These are phyloP conservation scores for Mycogone perniciosa DNA, from an alignment of 2,329 filamentous ascomycete genomes.

Conservation along the genomic window DNA sequence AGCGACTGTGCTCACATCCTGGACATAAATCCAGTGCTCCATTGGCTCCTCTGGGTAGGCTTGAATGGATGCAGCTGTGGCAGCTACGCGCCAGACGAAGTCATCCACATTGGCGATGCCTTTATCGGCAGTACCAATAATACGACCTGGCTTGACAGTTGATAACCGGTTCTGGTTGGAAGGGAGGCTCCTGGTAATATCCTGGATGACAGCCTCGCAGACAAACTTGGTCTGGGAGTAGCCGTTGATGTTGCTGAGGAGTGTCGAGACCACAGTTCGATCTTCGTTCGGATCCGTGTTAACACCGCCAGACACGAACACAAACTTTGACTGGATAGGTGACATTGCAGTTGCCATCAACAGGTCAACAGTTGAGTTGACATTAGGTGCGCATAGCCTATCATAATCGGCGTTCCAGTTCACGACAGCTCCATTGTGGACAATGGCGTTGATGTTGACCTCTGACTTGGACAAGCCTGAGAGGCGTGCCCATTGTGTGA, in stretches of 20 bases:
- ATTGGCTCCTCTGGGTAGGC: slow-evolving; percentile 10
- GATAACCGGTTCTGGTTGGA: slow-evolving; percentile 12
- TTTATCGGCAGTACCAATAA: slow-evolving; percentile 15
- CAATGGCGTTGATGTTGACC: slow-evolving; percentile 48
- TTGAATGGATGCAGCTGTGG: slow-evolving; percentile 11
- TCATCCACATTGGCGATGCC: slow-evolving; percentile 21
- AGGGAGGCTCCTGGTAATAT: neutral
- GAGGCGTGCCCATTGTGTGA: neutral
- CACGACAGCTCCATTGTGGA: slow-evolving; percentile 75
- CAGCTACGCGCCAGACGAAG: slow-evolving; percentile 18
- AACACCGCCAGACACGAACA: slow-evolving; percentile 19
- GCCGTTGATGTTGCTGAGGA: slow-evolving; percentile 2
- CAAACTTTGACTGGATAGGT: slow-evolving; percentile 15
- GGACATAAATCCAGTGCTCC: slow-evolving; percentile 15
- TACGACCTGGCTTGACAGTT: slow-evolving; percentile 18
- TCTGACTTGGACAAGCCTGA: neutral
- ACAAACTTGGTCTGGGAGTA: slow-evolving; percentile 22
- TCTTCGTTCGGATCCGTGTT: neutral
- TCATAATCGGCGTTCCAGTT: slow-evolving; percentile 78
- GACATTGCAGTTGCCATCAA: slow-evolving; percentile 12
- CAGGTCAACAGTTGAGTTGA: slow-evolving; percentile 34
- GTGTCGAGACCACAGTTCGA: neutral
- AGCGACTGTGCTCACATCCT: slow-evolving; percentile 15
- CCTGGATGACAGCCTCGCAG: slow-evolving; percentile 15
- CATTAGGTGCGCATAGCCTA: slow-evolving; percentile 65